phyloP scores from a whole-genome alignment of 2,329 filamentous ascomycete genomes.

The Hypoxylon sp. region DNA sequence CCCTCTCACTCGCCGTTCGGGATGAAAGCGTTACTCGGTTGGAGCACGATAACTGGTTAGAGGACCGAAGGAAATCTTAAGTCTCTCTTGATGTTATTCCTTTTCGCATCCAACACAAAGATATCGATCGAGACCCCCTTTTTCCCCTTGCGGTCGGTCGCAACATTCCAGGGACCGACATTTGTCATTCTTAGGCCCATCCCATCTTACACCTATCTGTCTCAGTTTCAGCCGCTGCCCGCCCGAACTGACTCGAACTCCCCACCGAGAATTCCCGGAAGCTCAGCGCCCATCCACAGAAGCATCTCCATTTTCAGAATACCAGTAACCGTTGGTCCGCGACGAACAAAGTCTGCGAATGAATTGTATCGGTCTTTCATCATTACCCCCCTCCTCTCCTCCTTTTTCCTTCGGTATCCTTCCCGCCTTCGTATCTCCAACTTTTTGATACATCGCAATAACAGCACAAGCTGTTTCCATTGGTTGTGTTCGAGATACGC shows the following conservation, averaged over 20 bases:
- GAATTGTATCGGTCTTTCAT: constrained; percentile 38
- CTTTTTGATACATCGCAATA: constrained; percentile 32
- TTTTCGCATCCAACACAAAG: constrained; percentile 26
- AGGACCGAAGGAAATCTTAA: constrained; percentile 23
- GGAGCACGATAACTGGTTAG: constrained; percentile 38
- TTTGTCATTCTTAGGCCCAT: constrained; percentile 30
- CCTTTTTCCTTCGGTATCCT: constrained; percentile 13
- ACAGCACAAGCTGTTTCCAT: constrained; percentile 28
- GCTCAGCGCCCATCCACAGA: constrained; percentile 13
- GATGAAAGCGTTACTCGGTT: constrained; percentile 39
- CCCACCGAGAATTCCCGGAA: constrained; percentile 37
- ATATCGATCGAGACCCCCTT: constrained; percentile 3
- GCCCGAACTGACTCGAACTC: constrained; percentile 34
- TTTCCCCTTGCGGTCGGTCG: constrained; percentile 27
- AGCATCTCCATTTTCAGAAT: constrained; percentile 18
- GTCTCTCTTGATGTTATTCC: constrained; percentile 25
- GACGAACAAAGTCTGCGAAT: constrained; percentile 39
- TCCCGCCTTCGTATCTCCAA: constrained; percentile 20
- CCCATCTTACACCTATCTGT: constrained; percentile 28
- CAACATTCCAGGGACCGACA: constrained; percentile 31
- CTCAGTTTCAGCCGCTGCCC: constrained; percentile 44
- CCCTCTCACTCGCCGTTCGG: constrained; percentile 40
- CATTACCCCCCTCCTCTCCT: constrained; percentile 23
- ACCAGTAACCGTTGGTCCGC: constrained; percentile 24
- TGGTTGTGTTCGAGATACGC: constrained; percentile 7